Base-by-base conservation (phyloP, 2,329 filamentous ascomycete genomes). In the Neonectria punicea region DNA sequence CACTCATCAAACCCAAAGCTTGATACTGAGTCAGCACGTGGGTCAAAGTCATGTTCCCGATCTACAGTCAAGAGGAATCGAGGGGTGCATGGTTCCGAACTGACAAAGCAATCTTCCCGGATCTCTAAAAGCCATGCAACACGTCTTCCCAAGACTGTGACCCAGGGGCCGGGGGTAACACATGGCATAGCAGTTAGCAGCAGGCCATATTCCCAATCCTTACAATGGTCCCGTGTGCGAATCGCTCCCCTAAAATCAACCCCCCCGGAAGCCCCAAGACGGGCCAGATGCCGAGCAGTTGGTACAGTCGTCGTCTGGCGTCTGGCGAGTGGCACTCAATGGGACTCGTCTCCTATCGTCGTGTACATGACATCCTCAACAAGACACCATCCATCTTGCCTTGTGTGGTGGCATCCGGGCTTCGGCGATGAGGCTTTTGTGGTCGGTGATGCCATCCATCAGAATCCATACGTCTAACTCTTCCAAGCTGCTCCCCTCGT, bases 121-220 rank as follows among this genome's bases (percentile, higher is more conserved):
- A 65, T 71, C 67, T 64, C n/a, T 61, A 54, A 53, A 58, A 63
- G 60, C 57, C 50, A 44, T 67, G 58, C 66, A 58, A 61, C 53
- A 61, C 36, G 41, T 63, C 10, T 47, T 60, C 67, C 53, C 53
- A 62, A 60, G 50, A 62, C 55, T 55, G 62, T 67, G 70, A 70
- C 70, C 67, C 58, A 69, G 39, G 65, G 64, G 63, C 65, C 63
- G 68, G 68, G 69, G 63, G 67, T 70, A 62, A 55, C 66, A 72
- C 69, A 74, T 69, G 72, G 72, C 65, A 69, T 60, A 57, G 66
- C 56, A 59, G 60, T 66, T 69, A 68, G 53, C 65, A 71, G 59
- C 60, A 67, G 61, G 66, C 58, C 69, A 61, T 59, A 67, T 64
- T 63, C 53, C 66, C 68, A 66, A 72, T 66, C 67, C 64, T 51